Evolutionary conservation across 2,329 filamentous ascomycete genomes (phyloP).

Genomic region (Chaetomiaceae sp.): DNA sequence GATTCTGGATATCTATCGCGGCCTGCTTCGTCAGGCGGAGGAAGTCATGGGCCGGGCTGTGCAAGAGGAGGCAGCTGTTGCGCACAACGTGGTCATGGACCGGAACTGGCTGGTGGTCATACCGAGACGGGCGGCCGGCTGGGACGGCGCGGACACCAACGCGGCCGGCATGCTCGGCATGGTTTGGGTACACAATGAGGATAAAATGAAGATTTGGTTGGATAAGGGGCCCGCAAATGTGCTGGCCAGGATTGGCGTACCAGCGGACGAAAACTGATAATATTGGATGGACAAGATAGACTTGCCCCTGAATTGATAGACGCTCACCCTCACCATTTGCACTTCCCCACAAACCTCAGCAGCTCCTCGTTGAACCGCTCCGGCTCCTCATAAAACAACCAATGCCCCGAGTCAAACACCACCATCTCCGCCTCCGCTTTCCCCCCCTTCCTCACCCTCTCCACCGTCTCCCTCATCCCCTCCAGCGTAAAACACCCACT

Average conservation of each 20-base stretch:
- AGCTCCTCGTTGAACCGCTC: slow-evolving; percentile 36
- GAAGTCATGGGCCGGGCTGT: slow-evolving; percentile 10
- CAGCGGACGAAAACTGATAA: slow-evolving; percentile 3
- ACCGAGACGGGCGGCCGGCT: slow-evolving; percentile 36
- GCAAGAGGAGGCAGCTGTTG: slow-evolving; percentile 22
- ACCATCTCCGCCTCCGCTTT: slow-evolving; percentile 27
- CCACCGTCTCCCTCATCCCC: slow-evolving; percentile 36
- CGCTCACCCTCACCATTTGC: slow-evolving; percentile 1
- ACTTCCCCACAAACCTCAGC: slow-evolving; percentile 28
- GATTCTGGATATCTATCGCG: slow-evolving; percentile 27
- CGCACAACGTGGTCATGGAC: slow-evolving; percentile 45
- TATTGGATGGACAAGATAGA: not conserved
- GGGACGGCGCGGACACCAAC: slow-evolving; percentile 39
- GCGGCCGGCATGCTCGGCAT: slow-evolving; percentile 45
- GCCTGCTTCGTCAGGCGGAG: slow-evolving; percentile 26
- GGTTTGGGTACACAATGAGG: slow-evolving; percentile 35
- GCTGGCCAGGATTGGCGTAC: slow-evolving; percentile 35
- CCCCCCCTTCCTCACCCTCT: slow-evolving; percentile 26
- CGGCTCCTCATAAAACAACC: slow-evolving; percentile 40
- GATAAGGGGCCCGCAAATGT: slow-evolving; percentile 34
- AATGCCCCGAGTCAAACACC: slow-evolving; percentile 37
- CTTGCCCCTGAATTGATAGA: too few relatives aligned
- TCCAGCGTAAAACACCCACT: slow-evolving; percentile 38
- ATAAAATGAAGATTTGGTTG: slow-evolving; percentile 36
- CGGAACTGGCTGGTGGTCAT: slow-evolving; percentile 44